Evolutionary conservation across 2,329 filamentous ascomycete genomes (phyloP).

Genomic region (Botryotinia globosa): DNA sequence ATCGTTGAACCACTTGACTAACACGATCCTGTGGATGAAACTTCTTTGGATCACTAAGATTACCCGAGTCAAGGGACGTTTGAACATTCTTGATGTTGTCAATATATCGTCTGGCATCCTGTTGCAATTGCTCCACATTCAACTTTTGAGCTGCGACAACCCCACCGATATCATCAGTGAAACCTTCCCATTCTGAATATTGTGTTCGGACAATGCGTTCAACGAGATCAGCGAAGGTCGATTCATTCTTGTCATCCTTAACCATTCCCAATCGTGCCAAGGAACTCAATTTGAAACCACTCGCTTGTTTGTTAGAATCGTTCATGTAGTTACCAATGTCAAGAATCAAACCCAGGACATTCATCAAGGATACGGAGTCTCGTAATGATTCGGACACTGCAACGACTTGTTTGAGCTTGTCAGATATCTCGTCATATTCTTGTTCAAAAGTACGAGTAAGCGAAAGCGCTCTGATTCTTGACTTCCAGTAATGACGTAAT

Average conservation of each 20-base stretch:
- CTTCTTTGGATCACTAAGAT: conserved; percentile 92
- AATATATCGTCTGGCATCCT: conserved; percentile 88
- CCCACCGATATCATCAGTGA: conserved; percentile 77
- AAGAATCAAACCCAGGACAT: conserved; percentile 89
- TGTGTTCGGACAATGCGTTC: conserved; percentile 95
- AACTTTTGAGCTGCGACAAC: conserved; percentile 82
- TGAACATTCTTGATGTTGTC: conserved; percentile 94
- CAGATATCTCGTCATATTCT: conserved; percentile 89
- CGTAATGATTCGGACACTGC: conserved; percentile 83
- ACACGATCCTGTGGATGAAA: conserved; percentile 98
- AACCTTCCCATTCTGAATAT: conserved; percentile 92
- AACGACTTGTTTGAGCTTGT: conserved; percentile 83
- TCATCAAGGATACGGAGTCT: conserved; percentile 91
- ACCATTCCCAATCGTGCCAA: conserved; percentile 92
- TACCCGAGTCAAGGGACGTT: conserved; percentile 85
- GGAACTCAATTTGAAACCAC: conserved; percentile 95
- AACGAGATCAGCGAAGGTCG: conserved; percentile 90
- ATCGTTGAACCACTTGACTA: conserved; percentile 82
- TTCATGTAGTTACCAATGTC: conserved; percentile 99
- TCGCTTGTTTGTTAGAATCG: conserved; percentile 96
- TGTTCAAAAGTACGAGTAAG: conserved; percentile 79
- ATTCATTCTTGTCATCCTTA: conserved; percentile 98
- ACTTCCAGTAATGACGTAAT: conserved; percentile 97
- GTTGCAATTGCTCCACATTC: conserved; percentile 87
- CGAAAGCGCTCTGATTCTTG: conserved; percentile 85